Evolutionary conservation across 2,329 filamentous ascomycete genomes (phyloP), one percentile per base, ranked within the genome.

Genomic region (Fusarium burgessii): DNA sequence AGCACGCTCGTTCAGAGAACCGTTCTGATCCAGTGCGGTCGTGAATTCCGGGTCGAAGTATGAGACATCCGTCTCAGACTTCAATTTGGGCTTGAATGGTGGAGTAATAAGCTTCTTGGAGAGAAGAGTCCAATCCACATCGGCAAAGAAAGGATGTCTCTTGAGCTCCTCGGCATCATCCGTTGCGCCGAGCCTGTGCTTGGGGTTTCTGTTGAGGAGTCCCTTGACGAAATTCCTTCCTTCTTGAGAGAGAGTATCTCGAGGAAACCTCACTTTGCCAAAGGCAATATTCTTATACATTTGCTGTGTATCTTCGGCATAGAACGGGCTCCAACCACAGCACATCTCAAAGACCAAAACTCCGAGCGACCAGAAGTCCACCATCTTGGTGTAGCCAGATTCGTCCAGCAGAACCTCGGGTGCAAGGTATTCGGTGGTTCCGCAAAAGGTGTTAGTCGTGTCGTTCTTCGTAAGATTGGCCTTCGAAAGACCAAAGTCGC

Each of bases 271-370:
- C 62, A 99, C 96, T 80, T 99, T 99, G 79, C 96, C 96, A 78
- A 99, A 99, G 0, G 96, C 96, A 79, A 99, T 99, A 84, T 99
- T 99, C 86, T 99, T 99, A 86, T 99, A 99, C 96, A 99, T 99
- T 81, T 99, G 96, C 82, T 99, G 96, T 1, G 96, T 99, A 78
- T 99, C 96, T 78, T 99, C 96, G 61, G 96, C 96, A 76, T 98
- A 99, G 83, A 99, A 99, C 0, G 96, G 96, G 77, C 94, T 98
- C 96, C 96, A 99, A 36, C 96, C 96, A 77, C 96, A 99, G 84
- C 96, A 99, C 96, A 99, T 99, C 82, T 99, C 96, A 77, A 99
- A 99, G 3, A 99, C 96, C 58, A 99, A 86, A 50, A 99, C 96
- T 62, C 96, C 96, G 15, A 99, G 87, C 3, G 96, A 99, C 96